These are phyloP conservation scores for Coriolopsis trogii DNA, from an alignment of 1,284 basidiomycete species.

Conservation along the genomic window DNA sequence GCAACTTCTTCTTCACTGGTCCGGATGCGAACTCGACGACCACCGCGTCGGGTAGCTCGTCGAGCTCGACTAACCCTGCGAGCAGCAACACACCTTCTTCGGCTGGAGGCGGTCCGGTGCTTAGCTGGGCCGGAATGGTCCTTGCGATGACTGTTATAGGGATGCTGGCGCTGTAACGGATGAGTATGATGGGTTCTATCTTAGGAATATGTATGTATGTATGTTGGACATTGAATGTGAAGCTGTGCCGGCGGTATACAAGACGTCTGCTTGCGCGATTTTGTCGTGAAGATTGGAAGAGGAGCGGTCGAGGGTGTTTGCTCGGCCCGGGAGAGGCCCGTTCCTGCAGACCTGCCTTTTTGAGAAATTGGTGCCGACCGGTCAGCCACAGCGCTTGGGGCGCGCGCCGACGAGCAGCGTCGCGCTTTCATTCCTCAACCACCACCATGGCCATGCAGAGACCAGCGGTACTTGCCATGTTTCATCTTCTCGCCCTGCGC, in stretches of 20 bases:
- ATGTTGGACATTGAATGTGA: no score
- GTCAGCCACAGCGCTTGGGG: conserved; percentile 3
- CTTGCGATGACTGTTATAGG: conserved; percentile 7
- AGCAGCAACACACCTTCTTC: conserved; percentile 3
- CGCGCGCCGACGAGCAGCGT: neutral
- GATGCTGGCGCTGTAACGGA: conserved; percentile 3
- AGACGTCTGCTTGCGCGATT: no score
- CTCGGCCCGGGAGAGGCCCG: no score
- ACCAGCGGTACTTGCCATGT: conserved; percentile 52
- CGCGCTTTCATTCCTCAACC: conserved; percentile 10
- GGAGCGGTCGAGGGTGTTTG: no score
- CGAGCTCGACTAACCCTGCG: conserved; percentile 4
- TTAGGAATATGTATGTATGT: no score
- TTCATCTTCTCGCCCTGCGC: neutral
- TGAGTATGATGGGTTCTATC: neutral
- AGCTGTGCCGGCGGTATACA: no score
- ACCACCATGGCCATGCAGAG: conserved; percentile 60
- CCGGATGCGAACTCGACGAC: conserved; percentile 20
- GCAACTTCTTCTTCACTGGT: conserved; percentile 36
- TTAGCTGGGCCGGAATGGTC: conserved; percentile 1
- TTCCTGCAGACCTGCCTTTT: conserved; percentile 10
- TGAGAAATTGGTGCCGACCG: neutral
- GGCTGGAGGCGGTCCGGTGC: conserved; percentile 4
- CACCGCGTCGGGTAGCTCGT: conserved; percentile 1
- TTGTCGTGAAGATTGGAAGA: no score